Percentiles rank a stretch among this genome's conserved stretches.
Conservation (phyloP, 1,284 basidiomycete species). For the Bjerkandera adusta region DNA sequence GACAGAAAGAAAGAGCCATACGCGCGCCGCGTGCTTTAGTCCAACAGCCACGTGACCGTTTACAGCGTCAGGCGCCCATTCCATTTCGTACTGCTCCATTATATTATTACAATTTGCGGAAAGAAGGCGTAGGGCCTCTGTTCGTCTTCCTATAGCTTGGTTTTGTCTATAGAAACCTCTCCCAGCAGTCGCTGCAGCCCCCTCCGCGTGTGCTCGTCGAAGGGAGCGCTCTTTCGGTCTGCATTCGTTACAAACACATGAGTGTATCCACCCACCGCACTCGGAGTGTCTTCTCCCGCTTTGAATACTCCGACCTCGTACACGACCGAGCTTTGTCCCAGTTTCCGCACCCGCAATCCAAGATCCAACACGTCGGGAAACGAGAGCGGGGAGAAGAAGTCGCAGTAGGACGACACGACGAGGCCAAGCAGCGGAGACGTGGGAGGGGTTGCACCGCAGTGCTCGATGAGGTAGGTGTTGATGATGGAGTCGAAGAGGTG, state of each 20-base stretch:
- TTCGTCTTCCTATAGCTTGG: too few species aligned
- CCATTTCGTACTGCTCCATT: too few species aligned
- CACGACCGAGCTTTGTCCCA: slow-evolving; percentile 69
- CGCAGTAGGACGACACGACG: slow-evolving; percentile 69
- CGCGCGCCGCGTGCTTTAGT: not conserved
- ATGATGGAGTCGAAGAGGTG: slow-evolving; percentile 76
- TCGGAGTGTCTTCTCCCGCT: slow-evolving; percentile 42
- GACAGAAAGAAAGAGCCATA: not conserved
- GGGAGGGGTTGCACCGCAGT: slow-evolving; percentile 40
- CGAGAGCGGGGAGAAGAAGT: slow-evolving; percentile 67
- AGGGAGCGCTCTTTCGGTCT: slow-evolving; percentile 50
- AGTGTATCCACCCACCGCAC: slow-evolving; percentile 74
- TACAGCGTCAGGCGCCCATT: too few species aligned
- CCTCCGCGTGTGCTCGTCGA: slow-evolving; percentile 37
- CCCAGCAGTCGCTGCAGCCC: slow-evolving; percentile 43
- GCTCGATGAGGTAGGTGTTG: slow-evolving; percentile 67
- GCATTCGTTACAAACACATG: slow-evolving; percentile 74
- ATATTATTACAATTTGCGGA: too few species aligned
- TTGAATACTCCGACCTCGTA: slow-evolving; percentile 76
- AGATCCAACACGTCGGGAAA: slow-evolving; percentile 69
- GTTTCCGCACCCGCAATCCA: slow-evolving; percentile 58
- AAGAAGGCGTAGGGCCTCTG: too few species aligned
- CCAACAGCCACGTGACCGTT: slow-evolving; percentile 3
- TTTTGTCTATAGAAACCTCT: too few species aligned
- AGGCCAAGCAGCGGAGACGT: slow-evolving; percentile 59